These are phyloP conservation scores for Fusarium drepaniforme DNA, from an alignment of 2,329 filamentous ascomycete species.

Conservation along the genomic window DNA sequence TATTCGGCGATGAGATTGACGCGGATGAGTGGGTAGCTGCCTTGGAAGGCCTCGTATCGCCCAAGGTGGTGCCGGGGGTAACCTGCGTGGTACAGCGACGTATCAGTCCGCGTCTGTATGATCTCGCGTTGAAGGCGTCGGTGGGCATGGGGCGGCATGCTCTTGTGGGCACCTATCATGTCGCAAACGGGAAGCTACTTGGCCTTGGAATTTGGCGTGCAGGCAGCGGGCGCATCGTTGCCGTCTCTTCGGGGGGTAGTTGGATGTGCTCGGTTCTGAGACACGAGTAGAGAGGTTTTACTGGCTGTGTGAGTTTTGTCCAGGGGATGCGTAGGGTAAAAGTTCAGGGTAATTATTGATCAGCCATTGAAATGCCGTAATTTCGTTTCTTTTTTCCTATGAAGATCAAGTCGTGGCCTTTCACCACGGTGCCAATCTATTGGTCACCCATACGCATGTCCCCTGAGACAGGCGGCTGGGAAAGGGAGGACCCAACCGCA, in stretches of 20 bases:
- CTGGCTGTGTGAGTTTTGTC: too few species aligned
- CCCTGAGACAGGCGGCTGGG: background rate
- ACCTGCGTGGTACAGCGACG: slow-evolving; percentile 48
- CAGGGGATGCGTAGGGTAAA: background rate
- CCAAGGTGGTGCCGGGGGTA: slow-evolving; percentile 6
- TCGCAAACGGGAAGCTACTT: slow-evolving; percentile 42
- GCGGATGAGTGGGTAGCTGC: slow-evolving; percentile 44
- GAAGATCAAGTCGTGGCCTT: background rate
- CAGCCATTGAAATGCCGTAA: background rate
- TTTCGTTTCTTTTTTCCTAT: background rate
- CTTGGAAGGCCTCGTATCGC: slow-evolving; percentile 32
- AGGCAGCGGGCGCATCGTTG: slow-evolving; percentile 47
- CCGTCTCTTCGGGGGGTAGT: slow-evolving; percentile 48
- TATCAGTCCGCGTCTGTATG: slow-evolving; percentile 47
- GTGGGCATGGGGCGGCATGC: slow-evolving; percentile 42
- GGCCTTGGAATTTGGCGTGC: slow-evolving; percentile 50
- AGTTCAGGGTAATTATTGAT: background rate
- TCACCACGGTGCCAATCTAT: background rate
- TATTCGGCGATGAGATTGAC: slow-evolving; percentile 53
- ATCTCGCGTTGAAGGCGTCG: slow-evolving; percentile 46
- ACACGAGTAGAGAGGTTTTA: slow-evolving; percentile 2
- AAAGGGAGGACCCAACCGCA: background rate
- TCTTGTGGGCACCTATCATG: slow-evolving; percentile 51
- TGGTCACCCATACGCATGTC: background rate
- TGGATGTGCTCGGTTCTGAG: slow-evolving; percentile 51